These are phyloP conservation scores for Phlebopus sp. DNA, from an alignment of 1,284 basidiomycete species.

Conservation along the genomic window DNA sequence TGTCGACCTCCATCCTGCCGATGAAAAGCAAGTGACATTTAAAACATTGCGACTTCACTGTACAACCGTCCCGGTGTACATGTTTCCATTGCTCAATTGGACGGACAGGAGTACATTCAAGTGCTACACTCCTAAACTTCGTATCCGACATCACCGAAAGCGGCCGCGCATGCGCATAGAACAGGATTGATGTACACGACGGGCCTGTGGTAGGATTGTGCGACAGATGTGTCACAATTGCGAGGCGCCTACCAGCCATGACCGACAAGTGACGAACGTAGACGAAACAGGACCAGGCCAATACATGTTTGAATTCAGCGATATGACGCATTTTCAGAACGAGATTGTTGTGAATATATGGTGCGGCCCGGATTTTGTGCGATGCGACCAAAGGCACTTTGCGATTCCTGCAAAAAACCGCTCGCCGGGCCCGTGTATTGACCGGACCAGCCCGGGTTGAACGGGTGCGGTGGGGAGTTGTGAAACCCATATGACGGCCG, in stretches of 20 bases:
- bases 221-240: too few species aligned
- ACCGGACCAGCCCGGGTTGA: constrained; percentile 35
- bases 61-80: too few species aligned
- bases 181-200: too few species aligned
- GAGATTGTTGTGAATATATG: constrained; percentile 51
- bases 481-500: constrained; percentile 25
- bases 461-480: constrained; percentile 26
- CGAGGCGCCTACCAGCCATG: background rate
- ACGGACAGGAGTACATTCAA: too few species aligned
- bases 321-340: constrained; percentile 30
- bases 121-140: too few species aligned
- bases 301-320: constrained; percentile 17
- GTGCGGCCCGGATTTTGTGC: constrained; percentile 51
- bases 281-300: constrained; percentile 16
- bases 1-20: too few species aligned
- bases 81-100: too few species aligned
- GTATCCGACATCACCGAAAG: too few species aligned
- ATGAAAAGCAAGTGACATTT: too few species aligned
- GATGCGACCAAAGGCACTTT: constrained; percentile 29
- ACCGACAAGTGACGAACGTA: constrained; percentile 24
- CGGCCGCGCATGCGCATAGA: too few species aligned
- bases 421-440: constrained; percentile 46
- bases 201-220: too few species aligned
- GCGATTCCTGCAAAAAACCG: constrained; percentile 40
- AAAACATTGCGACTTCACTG: too few species aligned